phyloP scores from a whole-genome alignment of 2,329 filamentous ascomycete species.

The Dothistroma pini region DNA sequence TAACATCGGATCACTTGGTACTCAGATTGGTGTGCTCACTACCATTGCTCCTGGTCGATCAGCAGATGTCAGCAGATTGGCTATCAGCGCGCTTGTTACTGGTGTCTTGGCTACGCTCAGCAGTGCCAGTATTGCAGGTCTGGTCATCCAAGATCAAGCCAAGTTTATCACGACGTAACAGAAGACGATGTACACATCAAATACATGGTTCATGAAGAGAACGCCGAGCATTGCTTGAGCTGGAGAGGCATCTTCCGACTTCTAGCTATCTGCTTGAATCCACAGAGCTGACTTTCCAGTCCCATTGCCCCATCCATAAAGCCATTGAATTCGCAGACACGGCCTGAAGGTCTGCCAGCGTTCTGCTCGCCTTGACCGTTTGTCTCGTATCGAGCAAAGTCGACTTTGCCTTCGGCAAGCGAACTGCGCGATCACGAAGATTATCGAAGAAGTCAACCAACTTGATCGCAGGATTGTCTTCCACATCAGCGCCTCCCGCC shows the following conservation, averaged over 20 bases:
- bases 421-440: constrained; percentile 10
- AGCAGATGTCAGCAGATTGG: constrained; percentile 71
- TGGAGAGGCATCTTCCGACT: not conserved
- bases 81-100: constrained; percentile 71
- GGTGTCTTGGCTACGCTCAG: constrained; percentile 77
- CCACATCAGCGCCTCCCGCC: constrained; percentile 1
- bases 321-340: constrained; percentile 16
- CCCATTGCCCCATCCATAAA: constrained; percentile 21
- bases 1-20: constrained; percentile 83
- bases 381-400: constrained; percentile 11
- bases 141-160: constrained; percentile 60
- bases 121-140: constrained; percentile 71
- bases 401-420: constrained; percentile 12
- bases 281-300: not conserved
- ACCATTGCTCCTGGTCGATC: constrained; percentile 72
- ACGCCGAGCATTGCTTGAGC: not conserved
- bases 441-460: constrained; percentile 25
- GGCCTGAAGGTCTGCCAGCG: constrained; percentile 23
- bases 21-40: constrained; percentile 82
- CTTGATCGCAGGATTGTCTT: constrained; percentile 21
- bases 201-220: not conserved
- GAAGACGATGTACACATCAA: not conserved
- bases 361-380: constrained; percentile 24
- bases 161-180: constrained; percentile 12
- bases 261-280: not conserved